Conservation (phyloP, 768 basidiomycete species). For the Mycena haematopus region DNA sequence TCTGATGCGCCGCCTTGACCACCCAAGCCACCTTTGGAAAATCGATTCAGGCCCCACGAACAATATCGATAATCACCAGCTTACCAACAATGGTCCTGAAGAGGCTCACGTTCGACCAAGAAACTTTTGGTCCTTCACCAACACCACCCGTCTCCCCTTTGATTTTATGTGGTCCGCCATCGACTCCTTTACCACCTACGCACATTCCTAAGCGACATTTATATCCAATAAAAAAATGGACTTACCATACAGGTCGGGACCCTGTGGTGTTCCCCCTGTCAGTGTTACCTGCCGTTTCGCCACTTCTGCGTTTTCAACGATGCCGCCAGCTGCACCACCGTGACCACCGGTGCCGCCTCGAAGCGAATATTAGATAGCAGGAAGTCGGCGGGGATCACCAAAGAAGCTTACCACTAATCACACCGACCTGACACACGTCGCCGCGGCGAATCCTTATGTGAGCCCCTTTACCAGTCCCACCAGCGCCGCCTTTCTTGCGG, state of each 20-base stretch:
- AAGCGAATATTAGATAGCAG: background rate
- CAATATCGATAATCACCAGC: rapidly evolving
- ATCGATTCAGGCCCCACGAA: background rate
- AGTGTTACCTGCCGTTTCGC: background rate
- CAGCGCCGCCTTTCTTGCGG: background rate
- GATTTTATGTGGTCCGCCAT: background rate
- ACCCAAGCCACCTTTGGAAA: background rate
- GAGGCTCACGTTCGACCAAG: background rate
- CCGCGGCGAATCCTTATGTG: background rate
- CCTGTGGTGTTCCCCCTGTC: background rate
- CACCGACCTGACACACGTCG: background rate
- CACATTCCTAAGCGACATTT: background rate
- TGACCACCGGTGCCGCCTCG: background rate
- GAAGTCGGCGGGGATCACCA: background rate
- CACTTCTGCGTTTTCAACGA: background rate
- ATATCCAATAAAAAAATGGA: background rate
- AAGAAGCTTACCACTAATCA: background rate
- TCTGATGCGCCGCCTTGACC: background rate
- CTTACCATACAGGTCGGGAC: background rate
- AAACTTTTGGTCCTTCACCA: background rate
- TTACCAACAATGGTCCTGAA: background rate
- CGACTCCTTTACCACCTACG: background rate
- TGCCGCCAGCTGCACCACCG: background rate
- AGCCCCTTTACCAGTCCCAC: background rate
- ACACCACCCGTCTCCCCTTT: background rate